Evolutionary conservation across 129 eudicot genomes (phyloP).

Genomic region (Arctium lappa): DNA sequence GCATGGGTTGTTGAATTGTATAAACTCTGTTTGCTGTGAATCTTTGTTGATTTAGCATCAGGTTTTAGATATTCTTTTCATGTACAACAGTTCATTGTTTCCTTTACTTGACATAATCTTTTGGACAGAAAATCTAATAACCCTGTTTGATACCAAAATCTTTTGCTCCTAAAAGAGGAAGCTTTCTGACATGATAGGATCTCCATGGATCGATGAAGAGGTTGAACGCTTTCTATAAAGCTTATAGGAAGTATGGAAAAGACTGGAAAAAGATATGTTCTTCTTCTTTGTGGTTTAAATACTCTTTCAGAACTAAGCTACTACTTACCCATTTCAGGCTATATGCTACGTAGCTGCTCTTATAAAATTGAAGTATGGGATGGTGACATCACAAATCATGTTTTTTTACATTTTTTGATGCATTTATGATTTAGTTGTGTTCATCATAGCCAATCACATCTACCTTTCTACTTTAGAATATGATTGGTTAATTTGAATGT

Average conservation of each 20-base stretch:
- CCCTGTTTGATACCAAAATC: not conserved
- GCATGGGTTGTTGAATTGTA: not conserved
- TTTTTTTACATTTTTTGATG: not conserved
- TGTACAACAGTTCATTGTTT: not conserved
- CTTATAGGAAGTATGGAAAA: slow-evolving; percentile 60
- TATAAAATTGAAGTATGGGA: not conserved
- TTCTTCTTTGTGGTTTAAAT: not conserved
- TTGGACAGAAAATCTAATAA: slow-evolving; percentile 6
- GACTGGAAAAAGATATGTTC: slow-evolving; percentile 63
- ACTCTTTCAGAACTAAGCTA: not conserved
- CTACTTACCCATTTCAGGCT: not conserved
- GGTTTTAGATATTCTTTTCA: not conserved
- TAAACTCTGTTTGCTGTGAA: not conserved
- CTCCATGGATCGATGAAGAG: slow-evolving; percentile 64
- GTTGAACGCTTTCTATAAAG: slow-evolving; percentile 61
- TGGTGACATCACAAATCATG: not conserved
- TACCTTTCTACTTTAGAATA: not conserved
- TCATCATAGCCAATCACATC: not conserved
- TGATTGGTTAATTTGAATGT: slow-evolving; percentile 12
- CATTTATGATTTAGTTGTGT: not conserved
- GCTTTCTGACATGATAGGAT: slow-evolving; percentile 58
- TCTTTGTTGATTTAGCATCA: not conserved
- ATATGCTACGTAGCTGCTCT: not conserved
- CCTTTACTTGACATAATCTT: not conserved
- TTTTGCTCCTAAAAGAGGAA: slow-evolving; percentile 52